Percentiles rank a stretch among this genome's conserved stretches.
Evolutionary conservation across 2,329 filamentous ascomycete species (phyloP).

Genomic region (Penicillium sp.): DNA sequence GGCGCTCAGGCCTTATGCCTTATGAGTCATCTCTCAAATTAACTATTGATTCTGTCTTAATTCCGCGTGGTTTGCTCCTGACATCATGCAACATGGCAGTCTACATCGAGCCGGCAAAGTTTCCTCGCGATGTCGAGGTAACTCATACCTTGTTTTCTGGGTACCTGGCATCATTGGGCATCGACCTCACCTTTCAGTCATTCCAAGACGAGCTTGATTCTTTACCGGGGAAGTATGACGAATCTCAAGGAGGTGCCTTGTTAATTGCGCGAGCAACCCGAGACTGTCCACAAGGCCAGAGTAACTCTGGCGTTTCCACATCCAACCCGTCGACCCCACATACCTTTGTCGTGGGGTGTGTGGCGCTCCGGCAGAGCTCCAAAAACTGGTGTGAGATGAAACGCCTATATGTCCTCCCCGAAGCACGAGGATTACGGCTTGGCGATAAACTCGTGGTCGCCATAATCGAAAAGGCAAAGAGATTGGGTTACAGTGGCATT

Average conservation of each 20-base stretch:
- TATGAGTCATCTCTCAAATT: too few species aligned
- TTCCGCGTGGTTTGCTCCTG: too few species aligned
- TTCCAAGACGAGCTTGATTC: constrained; percentile 54
- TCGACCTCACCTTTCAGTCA: constrained; percentile 59
- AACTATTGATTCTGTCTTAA: neutral
- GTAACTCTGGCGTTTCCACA: too few species aligned
- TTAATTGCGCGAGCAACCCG: constrained; percentile 44
- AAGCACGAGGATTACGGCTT: constrained; percentile 50
- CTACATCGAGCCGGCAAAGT: constrained; percentile 39
- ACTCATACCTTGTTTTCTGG: constrained; percentile 46
- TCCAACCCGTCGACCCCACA: neutral
- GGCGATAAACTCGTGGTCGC: constrained; percentile 50
- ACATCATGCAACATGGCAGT: constrained; percentile 11
- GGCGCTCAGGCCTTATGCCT: neutral
- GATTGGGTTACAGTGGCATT: constrained; percentile 53
- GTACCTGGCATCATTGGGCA: constrained; percentile 47
- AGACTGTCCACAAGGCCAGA: neutral
- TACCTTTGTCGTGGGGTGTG: constrained; percentile 46
- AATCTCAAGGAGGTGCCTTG: constrained; percentile 47
- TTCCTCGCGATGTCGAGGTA: constrained; percentile 42
- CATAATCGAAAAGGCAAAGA: constrained; percentile 47
- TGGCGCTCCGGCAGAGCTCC: constrained; percentile 47
- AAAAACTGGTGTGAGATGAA: constrained; percentile 55
- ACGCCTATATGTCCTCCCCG: constrained; percentile 53
- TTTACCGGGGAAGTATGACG: constrained; percentile 56